phyloP scores from a whole-genome alignment of 208 protist genomes.

The Histomonas meleagridis region DNA sequence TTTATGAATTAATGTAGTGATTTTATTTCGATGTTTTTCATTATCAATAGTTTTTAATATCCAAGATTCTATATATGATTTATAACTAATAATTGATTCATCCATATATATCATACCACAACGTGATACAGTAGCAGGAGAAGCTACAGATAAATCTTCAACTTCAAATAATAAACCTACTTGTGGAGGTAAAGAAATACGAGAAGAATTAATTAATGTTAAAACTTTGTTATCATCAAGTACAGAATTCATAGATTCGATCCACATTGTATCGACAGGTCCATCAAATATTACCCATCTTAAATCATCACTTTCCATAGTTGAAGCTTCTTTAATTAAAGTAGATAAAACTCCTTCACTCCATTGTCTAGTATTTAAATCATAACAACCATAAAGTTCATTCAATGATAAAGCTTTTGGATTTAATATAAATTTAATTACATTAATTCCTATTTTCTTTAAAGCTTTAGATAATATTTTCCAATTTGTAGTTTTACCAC shows the following conservation, averaged over 20 bases:
- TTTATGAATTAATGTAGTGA: background rate
- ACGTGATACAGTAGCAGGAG: constrained; percentile 89
- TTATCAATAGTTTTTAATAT: constrained; percentile 46
- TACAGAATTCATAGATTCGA: constrained; percentile 97
- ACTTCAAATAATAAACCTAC: constrained; percentile 94
- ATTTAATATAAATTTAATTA: constrained; percentile 66
- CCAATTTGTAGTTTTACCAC: constrained; percentile 82
- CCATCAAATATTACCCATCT: constrained; percentile 94
- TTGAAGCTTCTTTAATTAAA: constrained; percentile 75
- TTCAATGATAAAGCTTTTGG: constrained; percentile 84
- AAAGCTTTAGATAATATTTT: constrained; percentile 63
- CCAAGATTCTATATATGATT: constrained; percentile 78
- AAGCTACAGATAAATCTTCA: constrained; percentile 83
- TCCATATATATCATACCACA: constrained; percentile 90
- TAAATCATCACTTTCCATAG: constrained; percentile 69
- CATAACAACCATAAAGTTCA: constrained; percentile 89
- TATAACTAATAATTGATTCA: constrained; percentile 55
- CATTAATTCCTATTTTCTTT: background rate
- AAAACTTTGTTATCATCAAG: constrained; percentile 96
- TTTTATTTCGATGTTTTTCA: background rate
- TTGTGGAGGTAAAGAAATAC: constrained; percentile 81
- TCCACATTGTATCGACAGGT: constrained; percentile 94
- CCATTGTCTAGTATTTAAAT: constrained; percentile 85
- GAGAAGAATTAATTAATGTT: constrained; percentile 87
- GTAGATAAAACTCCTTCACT: constrained; percentile 85